Base-by-base conservation (phyloP, 106 monocot genomes). In the Chionographis japonica region DNA sequence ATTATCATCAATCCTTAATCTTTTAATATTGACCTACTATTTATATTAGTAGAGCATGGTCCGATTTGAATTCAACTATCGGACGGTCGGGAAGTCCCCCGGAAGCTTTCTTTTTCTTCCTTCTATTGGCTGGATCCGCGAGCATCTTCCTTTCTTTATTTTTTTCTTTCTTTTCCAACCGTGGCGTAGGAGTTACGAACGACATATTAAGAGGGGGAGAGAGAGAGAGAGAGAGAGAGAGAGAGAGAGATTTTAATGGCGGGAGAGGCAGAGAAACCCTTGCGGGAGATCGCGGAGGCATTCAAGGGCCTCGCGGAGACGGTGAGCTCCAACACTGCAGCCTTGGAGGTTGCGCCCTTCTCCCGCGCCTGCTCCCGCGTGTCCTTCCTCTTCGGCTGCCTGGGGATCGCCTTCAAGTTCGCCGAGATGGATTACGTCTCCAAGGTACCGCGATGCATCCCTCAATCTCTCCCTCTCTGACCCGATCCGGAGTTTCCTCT, bases 361-460 rank as follows among this genome's bases (percentile, higher is more conserved):
- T 86, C 95, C 55, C 57, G 51, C 42, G 95, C 88, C 19, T 89
- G 92, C 84, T 76, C 88, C 18, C 84, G 37, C 72, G 89, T 95
- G 16, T 95, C 95, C 54, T 52, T 89, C 67, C 89, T 95, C 77
- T 92, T 95, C 66, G 80, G 84, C 12, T 89, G 78, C 86, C 86
- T 95, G 39, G 92, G 92, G 14, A 63, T 95, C 61, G 91, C 89
- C 62, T 95, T 95, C 91, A 95, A 86, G 79, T 88, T 95, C 77
- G 95, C 92, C 52, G 89, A 95, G 77, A 86, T 68, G 74, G 95
- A 95, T 62, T 95, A 89, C 75, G 92, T 89, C 75, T 55, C 92
- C n/a, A 95, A 95, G 95, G 95, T 85, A 43, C 16, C 43, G 6
- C 63, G 3, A 40, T 40, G 3, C 39, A 37, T 37, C 12, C 8